Base-by-base conservation (phyloP, 495 filamentous ascomycete species). In the Aspergillus indologenus region DNA sequence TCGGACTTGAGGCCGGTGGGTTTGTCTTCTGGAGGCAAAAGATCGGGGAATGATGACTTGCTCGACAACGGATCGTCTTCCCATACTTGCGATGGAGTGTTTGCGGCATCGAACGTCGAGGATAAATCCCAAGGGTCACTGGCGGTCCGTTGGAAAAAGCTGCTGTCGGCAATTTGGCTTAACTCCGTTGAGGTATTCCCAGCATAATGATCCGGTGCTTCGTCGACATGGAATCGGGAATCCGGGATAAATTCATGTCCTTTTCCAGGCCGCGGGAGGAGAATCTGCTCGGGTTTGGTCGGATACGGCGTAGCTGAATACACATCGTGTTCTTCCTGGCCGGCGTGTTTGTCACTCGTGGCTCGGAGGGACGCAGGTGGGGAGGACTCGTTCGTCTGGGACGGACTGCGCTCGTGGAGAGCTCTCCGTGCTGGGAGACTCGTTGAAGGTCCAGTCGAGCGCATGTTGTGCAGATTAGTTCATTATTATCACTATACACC, bases 331-430 rank as follows among this genome's bases (percentile, higher is more conserved):
- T 76, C 73, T 54, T 77, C 61, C 54, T 74, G 62, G 12, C 73
- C 72, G 12, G 57, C 61, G 19, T 65, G 63, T 53, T 69, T 64
- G 12, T 77, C 73, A 20, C 60, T 70, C 12, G 72, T 64, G 49
- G 71, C 62, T 45, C 76, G 76, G 45, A 77, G 59, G 20, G 72
- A 75, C 20, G 67, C 61, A 15, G 73, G 67, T 18, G 68, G 71
- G 1, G 74, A 72, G 57, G 65, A 63, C 59, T 77, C 70, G 56
- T 83, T 83, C 31, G 71, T 75, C 44, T 82, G 75, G n/a, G 80
- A 81, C 26, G 79, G 76, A 17, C 65, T 79, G 59, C 81, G 75
- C 65, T 83, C 81, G 66, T 82, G 77, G 52, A 82, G 75, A 53
- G 75, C 74, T 64, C 73, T 72, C 60, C 77, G 71, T 53, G 58